A percentile compares a stretch with the other conserved stretches of the same genome.
Conservation (phyloP, 1,284 basidiomycete genomes). For the Dichomitus squalens region DNA sequence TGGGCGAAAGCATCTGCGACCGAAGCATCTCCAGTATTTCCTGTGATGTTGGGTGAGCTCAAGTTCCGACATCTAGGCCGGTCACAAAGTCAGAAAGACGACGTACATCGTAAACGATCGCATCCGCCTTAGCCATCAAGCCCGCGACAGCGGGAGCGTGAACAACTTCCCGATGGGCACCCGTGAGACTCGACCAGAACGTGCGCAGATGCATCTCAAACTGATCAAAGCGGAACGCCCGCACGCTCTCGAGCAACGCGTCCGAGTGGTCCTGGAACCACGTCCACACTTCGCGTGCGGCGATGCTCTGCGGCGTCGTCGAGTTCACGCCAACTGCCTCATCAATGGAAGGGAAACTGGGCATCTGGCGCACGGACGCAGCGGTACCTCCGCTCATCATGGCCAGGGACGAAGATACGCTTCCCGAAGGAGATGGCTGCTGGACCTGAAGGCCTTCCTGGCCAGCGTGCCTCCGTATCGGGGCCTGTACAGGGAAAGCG, state of each 20-base stretch:
- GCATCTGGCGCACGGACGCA: slow-evolving; percentile 73
- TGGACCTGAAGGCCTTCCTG: slow-evolving; percentile 54
- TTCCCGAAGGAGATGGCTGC: slow-evolving; percentile 53
- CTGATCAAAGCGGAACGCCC: slow-evolving; percentile 80
- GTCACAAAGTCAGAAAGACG: slow-evolving; percentile 3
- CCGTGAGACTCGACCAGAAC: slow-evolving; percentile 77
- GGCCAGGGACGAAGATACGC: slow-evolving; percentile 46
- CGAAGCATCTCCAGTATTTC: slow-evolving; percentile 85
- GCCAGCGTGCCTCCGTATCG: slow-evolving; percentile 69
- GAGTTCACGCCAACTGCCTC: slow-evolving; percentile 78
- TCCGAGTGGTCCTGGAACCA: slow-evolving; percentile 89
- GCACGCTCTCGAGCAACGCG: slow-evolving; percentile 72
- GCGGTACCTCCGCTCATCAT: slow-evolving; percentile 46
- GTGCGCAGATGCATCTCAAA: slow-evolving; percentile 83
- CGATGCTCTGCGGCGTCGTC: slow-evolving; percentile 70
- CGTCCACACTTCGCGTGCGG: slow-evolving; percentile 81
- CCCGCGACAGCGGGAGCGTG: slow-evolving; percentile 87
- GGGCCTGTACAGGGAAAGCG: slow-evolving; percentile 67
- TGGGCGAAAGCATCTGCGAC: slow-evolving; percentile 80
- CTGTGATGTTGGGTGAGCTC: slow-evolving; percentile 40
- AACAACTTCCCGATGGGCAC: slow-evolving; percentile 79
- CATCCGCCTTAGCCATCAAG: slow-evolving; percentile 85
- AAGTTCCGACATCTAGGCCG: background rate
- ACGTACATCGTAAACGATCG: slow-evolving; percentile 84
- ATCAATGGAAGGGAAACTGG: slow-evolving; percentile 81